These are phyloP conservation scores for Mycocentrospora acerina DNA, from an alignment of 2,329 filamentous ascomycete species.

Conservation along the genomic window DNA sequence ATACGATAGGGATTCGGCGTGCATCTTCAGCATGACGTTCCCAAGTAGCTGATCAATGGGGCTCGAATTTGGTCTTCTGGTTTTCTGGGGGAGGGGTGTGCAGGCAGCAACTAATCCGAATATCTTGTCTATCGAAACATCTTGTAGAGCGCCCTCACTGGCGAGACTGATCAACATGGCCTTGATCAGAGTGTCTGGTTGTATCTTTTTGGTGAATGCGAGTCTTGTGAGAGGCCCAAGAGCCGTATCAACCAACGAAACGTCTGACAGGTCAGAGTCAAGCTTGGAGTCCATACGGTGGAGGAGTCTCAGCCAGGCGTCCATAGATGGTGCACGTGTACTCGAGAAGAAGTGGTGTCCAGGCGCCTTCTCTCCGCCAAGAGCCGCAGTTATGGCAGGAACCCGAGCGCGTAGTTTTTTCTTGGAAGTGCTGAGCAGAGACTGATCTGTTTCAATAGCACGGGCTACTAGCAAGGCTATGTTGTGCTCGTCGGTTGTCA, in stretches of 20 bases:
- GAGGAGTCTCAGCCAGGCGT: conserved; percentile 23
- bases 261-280: background rate
- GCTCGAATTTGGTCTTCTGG: background rate
- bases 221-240: conserved; percentile 2
- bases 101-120: background rate
- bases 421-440: conserved; percentile 15
- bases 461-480: too few relatives aligned
- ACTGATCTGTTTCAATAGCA: conserved; percentile 3
- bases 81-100: background rate
- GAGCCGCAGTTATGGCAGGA: conserved; percentile 7
- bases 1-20: conserved; percentile 11
- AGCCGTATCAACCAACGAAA: conserved; percentile 4
- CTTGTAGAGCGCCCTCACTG: background rate
- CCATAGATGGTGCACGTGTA: conserved; percentile 3
- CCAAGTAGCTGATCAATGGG: conserved; percentile 10
- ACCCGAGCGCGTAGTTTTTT: conserved; percentile 7
- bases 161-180: background rate
- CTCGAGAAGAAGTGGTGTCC: background rate
- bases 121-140: background rate
- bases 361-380: conserved; percentile 6
- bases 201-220: background rate
- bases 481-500: too few relatives aligned
- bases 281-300: conserved; percentile 13
- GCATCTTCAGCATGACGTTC: conserved; percentile 11
- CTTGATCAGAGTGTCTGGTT: background rate